Percentiles rank a stretch among this genome's conserved stretches.
phyloP scores from a whole-genome alignment of 169 alveolate genomes.

The Cryptosporidium ubiquitum region DNA sequence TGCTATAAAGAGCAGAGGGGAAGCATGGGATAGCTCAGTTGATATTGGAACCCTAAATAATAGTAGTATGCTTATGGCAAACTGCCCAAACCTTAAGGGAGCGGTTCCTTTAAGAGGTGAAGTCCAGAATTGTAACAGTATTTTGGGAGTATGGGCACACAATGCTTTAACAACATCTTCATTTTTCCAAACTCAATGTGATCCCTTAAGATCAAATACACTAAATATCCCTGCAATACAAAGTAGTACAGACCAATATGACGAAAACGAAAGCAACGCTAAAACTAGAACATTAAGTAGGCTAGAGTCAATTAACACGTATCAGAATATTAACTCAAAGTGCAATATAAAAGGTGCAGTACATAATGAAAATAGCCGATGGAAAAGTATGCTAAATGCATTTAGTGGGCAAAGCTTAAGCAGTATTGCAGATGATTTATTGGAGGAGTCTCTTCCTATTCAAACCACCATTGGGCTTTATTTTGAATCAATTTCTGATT shows the following conservation, averaged over 20 bases:
- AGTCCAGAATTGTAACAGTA: constrained; percentile 14
- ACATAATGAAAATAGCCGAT: constrained; percentile 40
- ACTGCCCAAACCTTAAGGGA: constrained; percentile 1
- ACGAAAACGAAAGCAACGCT: not conserved
- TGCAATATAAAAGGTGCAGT: not conserved
- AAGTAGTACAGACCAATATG: not conserved
- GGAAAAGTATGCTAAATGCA: constrained; percentile 65
- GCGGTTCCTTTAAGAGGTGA: not conserved
- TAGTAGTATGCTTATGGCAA: constrained; percentile 4
- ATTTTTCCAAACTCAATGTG: constrained; percentile 27
- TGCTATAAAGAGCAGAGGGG: constrained; percentile 40
- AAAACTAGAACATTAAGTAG: not conserved
- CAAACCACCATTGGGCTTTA: constrained; percentile 62
- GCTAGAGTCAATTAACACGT: not conserved
- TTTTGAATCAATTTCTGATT: constrained; percentile 38
- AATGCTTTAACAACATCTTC: constrained; percentile 58
- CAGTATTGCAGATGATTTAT: constrained; percentile 58
- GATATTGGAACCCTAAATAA: not conserved
- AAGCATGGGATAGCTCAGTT: constrained; percentile 37
- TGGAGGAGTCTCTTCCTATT: constrained; percentile 54
- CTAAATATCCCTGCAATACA: constrained; percentile 38
- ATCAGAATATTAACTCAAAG: not conserved
- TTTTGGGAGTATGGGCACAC: constrained; percentile 62
- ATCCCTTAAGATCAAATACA: constrained; percentile 31
- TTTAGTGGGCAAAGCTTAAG: constrained; percentile 53